These are phyloP conservation scores for Phylloporus gajari DNA, from an alignment of 1,284 basidiomycete species.

Conservation along the genomic window DNA sequence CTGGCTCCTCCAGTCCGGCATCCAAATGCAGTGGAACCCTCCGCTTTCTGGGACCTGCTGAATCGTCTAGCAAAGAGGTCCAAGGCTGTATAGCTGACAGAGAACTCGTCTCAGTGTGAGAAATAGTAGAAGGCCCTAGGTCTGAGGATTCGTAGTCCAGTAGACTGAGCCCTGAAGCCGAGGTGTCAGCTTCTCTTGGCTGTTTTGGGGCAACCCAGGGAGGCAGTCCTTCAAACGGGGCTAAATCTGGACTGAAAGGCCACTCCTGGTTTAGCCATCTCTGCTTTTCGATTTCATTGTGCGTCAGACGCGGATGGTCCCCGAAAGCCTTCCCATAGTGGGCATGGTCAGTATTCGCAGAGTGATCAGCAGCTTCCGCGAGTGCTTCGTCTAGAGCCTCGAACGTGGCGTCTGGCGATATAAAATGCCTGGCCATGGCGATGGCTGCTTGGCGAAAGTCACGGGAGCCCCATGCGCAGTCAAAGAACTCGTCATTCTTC, in stretches of 20 bases:
- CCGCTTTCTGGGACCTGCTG: too few species aligned
- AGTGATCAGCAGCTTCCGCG: constrained; percentile 26
- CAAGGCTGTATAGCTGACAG: too few species aligned
- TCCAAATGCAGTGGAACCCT: too few species aligned
- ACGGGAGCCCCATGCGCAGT: constrained; percentile 12
- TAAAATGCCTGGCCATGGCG: constrained; percentile 12
- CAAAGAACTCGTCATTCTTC: constrained; percentile 14
- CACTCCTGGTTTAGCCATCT: not conserved
- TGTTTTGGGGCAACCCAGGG: too few species aligned
- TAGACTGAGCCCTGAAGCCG: too few species aligned
- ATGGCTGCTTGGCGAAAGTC: constrained; percentile 21
- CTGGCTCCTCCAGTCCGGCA: too few species aligned
- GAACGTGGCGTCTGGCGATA: constrained; percentile 7
- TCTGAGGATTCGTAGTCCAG: too few species aligned
- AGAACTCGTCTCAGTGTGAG: too few species aligned
- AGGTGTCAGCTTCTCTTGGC: too few species aligned
- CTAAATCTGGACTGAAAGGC: not conserved
- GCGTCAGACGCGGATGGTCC: not conserved
- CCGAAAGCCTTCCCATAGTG: not conserved
- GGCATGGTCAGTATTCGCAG: not conserved
- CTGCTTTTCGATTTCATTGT: not conserved
- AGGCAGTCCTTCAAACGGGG: too few species aligned
- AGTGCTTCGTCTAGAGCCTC: constrained; percentile 13
- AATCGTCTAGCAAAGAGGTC: too few species aligned
- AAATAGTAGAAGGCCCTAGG: too few species aligned